Conservation (phyloP, 257 asterid species). For the Echites panduratus region DNA sequence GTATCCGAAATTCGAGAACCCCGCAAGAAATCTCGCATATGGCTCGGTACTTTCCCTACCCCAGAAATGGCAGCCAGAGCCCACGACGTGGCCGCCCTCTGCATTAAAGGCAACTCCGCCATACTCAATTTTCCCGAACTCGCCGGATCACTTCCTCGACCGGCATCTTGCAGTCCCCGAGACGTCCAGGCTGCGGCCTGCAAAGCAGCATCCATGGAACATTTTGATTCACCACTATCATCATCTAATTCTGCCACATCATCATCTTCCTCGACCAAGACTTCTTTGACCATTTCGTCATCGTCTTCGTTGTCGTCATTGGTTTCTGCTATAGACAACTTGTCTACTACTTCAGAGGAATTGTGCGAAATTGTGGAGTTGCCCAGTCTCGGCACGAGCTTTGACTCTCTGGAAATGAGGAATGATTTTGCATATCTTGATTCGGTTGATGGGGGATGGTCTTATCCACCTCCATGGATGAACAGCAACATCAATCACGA, state of each 20-base stretch:
- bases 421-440: constrained; percentile 45
- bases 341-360: constrained; percentile 44
- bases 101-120: constrained; percentile 70
- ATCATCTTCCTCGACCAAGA: constrained; percentile 8
- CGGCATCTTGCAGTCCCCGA: constrained; percentile 56
- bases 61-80: constrained; percentile 97
- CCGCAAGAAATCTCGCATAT: constrained; percentile 73
- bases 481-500: constrained; percentile 4
- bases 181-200: constrained; percentile 83
- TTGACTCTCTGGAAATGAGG: constrained; percentile 33
- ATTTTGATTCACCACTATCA: constrained; percentile 22
- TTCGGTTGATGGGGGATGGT: constrained; percentile 51
- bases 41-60: constrained; percentile 75
- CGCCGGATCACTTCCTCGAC: constrained; percentile 50
- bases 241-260: neutral
- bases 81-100: constrained; percentile 78
- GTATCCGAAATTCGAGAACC: constrained; percentile 88
- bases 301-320: constrained; percentile 26
- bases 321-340: constrained; percentile 27
- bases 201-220: constrained; percentile 81
- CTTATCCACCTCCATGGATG: constrained; percentile 41
- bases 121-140: constrained; percentile 68
- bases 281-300: neutral
- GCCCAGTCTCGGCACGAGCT: constrained; percentile 52
- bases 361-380: constrained; percentile 65